These are phyloP conservation scores for Metarhizium rileyi DNA, from an alignment of 2,329 filamentous ascomycete genomes.

Conservation along the genomic window DNA sequence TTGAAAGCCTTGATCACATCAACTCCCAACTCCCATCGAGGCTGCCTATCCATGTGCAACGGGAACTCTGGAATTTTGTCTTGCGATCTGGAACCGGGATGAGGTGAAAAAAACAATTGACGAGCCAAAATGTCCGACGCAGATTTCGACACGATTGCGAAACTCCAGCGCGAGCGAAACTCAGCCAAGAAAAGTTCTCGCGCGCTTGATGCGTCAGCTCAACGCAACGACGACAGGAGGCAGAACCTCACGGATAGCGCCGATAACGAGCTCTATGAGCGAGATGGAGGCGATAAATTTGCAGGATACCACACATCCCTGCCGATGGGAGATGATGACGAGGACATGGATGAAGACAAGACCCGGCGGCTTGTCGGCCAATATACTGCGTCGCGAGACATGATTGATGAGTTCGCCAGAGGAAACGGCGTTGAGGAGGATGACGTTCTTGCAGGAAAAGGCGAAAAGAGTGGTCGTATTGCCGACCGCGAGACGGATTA, in stretches of 20 bases:
- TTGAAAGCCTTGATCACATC: slow-evolving; percentile 3
- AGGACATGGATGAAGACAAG: slow-evolving; percentile 67
- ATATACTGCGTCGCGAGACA: slow-evolving; percentile 84
- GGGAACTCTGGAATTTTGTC: slow-evolving; percentile 22
- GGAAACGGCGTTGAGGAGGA: slow-evolving; percentile 84
- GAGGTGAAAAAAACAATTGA: slow-evolving; percentile 21
- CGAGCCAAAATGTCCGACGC: slow-evolving; percentile 57
- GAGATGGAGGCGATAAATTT: slow-evolving; percentile 68
- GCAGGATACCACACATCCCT: slow-evolving; percentile 88
- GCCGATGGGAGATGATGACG: slow-evolving; percentile 66
- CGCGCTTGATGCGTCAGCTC: slow-evolving; percentile 67
- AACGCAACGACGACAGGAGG: slow-evolving; percentile 84
- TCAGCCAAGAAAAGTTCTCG: slow-evolving; percentile 74
- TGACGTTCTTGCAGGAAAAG: slow-evolving; percentile 71
- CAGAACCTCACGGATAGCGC: slow-evolving; percentile 82
- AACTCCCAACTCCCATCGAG: slow-evolving; percentile 13
- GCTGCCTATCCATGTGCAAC: slow-evolving; percentile 26
- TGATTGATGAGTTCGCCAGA: slow-evolving; percentile 88
- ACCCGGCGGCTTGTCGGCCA: slow-evolving; percentile 79
- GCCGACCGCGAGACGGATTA: slow-evolving; percentile 92
- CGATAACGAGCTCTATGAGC: slow-evolving; percentile 81
- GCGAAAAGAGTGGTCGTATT: slow-evolving; percentile 85
- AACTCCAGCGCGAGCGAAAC: slow-evolving; percentile 89
- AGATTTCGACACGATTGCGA: slow-evolving; percentile 80
- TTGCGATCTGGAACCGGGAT: slow-evolving; percentile 33